Base-by-base conservation (phyloP, 2,329 filamentous ascomycete species). In the Rosellinia necatrix region DNA sequence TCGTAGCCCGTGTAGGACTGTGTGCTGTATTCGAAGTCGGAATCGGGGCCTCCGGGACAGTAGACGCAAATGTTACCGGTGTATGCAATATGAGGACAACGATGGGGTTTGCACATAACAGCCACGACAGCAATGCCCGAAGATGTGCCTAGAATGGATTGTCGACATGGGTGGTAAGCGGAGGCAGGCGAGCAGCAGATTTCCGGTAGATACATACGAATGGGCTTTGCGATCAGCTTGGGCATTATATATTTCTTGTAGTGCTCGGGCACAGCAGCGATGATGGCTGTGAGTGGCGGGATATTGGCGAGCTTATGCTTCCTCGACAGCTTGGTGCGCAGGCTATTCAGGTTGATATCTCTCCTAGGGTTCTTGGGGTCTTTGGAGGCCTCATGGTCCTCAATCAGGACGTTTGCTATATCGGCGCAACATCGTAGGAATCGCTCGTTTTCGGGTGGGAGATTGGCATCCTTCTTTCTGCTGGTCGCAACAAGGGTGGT, bases 21-120 rank as follows among this genome's bases (percentile, higher is more conserved):
- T 7, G 94, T 99, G 68, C 92, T 97, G 75, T 99, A 99, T 74
- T 99, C 94, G 68, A 99, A 99, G 71, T 99, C 96, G 46, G 92
- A 97, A 71, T 99, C 94, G 7, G 96, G 96, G 1, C 94, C 94
- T 64, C 94, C 94, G 8, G 94, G 94, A 70, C 94, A 99, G 76
- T 99, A 99, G 59, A 99, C 94, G 74, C 94, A 99, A 61, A 99
- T 97, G 71, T 99, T 99, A 61, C 94, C 94, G 0, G 94, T 99
- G 73, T 97, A 99, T 9, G 94, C 91, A 66, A 99, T 99, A 71
- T 99, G 94, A 15, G 94, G 94, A 70, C 94, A 99, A 71, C 94
- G 83, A 73, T 99, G 94, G 21, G 94, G 94, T 75, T 99, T 99
- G 82, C 94, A 97, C 94, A 99, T 99, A 65, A 99, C 96, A 38